Evolutionary conservation across 352 stramenopile species (phyloP).

Genomic region (Globisporangium splendens): DNA sequence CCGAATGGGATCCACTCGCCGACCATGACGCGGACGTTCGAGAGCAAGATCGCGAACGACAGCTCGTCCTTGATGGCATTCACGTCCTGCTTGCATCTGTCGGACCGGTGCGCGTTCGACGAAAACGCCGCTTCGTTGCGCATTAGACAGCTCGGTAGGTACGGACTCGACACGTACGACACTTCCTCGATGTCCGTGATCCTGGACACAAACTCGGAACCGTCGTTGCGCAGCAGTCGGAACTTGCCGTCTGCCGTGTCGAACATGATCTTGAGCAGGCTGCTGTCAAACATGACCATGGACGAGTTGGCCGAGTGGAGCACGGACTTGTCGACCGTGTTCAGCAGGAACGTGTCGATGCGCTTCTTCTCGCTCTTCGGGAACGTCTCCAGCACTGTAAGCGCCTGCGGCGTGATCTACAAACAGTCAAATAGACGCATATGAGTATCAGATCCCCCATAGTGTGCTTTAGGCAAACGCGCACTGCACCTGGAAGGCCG

Average conservation of each 20-base stretch:
- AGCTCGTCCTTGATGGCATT: constrained; percentile 92
- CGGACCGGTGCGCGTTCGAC: constrained; percentile 91
- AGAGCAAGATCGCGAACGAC: constrained; percentile 95
- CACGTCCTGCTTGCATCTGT: constrained; percentile 80
- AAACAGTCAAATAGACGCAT: constrained; percentile 24
- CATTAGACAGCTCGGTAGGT: constrained; percentile 94
- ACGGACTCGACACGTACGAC: constrained; percentile 96
- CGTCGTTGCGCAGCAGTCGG: constrained; percentile 80
- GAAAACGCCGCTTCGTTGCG: constrained; percentile 92
- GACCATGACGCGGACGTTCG: constrained; percentile 96
- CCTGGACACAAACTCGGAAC: constrained; percentile 88
- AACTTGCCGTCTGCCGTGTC: constrained; percentile 86
- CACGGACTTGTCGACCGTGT: constrained; percentile 18
- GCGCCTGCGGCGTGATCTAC: constrained; percentile 38
- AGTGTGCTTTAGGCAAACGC: neutral
- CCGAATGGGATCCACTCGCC: constrained; percentile 98
- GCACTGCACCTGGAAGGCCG: constrained; percentile 90
- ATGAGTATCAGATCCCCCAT: constrained; percentile 60
- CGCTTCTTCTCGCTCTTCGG: constrained; percentile 37
- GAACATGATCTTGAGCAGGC: constrained; percentile 91
- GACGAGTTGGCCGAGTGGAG: constrained; percentile 56
- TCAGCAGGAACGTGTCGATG: constrained; percentile 61
- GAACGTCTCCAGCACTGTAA: constrained; percentile 38
- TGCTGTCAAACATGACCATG: constrained; percentile 90
- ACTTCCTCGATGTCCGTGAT: constrained; percentile 97